Evolutionary conservation across 306 rosid species (phyloP).

Genomic region (Betula pendula): DNA sequence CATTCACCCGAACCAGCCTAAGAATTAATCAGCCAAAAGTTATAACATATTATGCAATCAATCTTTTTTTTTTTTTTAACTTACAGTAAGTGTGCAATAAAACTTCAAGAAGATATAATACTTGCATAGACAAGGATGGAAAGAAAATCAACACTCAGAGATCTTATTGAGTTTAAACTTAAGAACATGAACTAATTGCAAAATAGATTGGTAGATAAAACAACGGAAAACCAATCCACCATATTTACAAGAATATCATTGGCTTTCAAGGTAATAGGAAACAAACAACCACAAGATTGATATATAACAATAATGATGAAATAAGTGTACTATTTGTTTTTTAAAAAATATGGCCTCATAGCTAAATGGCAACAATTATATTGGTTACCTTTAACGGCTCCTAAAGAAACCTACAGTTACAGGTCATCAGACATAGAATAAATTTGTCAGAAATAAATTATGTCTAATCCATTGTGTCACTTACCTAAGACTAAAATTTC

Average conservation of each 20-base stretch:
- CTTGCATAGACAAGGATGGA: not conserved
- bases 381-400: too few species aligned
- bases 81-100: not conserved
- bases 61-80: not conserved
- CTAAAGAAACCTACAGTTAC: too few species aligned
- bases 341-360: too few species aligned
- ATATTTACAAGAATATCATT: not conserved
- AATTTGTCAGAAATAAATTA: too few species aligned
- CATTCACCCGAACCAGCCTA: slow-evolving; percentile 95
- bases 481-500: too few species aligned
- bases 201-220: not conserved
- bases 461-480: too few species aligned
- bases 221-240: not conserved
- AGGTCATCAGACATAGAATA: too few species aligned
- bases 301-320: too few species aligned
- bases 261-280: not conserved
- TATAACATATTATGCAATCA: not conserved
- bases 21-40: slow-evolving; percentile 8
- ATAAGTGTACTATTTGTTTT: too few species aligned
- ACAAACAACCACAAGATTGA: too few species aligned
- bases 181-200: not conserved
- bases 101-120: not conserved
- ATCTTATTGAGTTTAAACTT: not conserved
- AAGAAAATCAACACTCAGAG: not conserved
- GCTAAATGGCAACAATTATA: too few species aligned